Base-by-base conservation (phyloP, 1,139 yeast genomes). In the Hyphopichia pseudoburtonii region DNA sequence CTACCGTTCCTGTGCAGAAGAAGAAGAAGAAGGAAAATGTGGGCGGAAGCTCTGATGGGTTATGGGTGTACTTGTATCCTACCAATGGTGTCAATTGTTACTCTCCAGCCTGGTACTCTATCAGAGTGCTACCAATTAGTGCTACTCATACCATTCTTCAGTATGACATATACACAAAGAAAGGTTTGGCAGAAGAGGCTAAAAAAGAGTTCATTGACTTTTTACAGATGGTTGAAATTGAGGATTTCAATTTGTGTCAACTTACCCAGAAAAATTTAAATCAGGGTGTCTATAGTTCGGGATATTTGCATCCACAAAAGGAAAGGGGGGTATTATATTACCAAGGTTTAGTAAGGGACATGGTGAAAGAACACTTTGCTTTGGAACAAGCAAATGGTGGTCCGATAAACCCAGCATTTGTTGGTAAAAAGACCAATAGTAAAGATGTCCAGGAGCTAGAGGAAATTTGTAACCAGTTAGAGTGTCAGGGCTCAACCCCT, bases 81-180 rank as follows among this genome's bases (percentile, higher is more conserved):
- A 73, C 67, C 39, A 76, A 76, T 47, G 83, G 83, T 29, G 56
- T 78, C 52, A 78, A 78, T 56, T 78, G 84, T 51, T 78, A 78
- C 52, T 78, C 83, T 0, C 83, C 83, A 44, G 83, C 83, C 5
- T 78, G 82, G 81, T 78, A 78, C 56, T 72, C 80, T 3, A 78
- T 78, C 44, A 63, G 83, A 50, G 83, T 78, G 3, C 62, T 78
- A 43, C 84, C 84, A 27, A 52, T 72, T 16, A 51, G 70, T 29
- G 77, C 82, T 9, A 65, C 68, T 30, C 77, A 69, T 49, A 78
- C 83, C 12, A 62, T 78, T 23, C 64, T 78, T 47, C 82, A 77
- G 51, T 78, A 78, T 50, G 83, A 78, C 50, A 75, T 78, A 39
- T 78, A 72, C 59, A 74, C 82, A 41, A 78, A 78, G 62, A 78